Base-by-base conservation (phyloP, 106 monocot genomes). In the Iris macrosiphon region DNA sequence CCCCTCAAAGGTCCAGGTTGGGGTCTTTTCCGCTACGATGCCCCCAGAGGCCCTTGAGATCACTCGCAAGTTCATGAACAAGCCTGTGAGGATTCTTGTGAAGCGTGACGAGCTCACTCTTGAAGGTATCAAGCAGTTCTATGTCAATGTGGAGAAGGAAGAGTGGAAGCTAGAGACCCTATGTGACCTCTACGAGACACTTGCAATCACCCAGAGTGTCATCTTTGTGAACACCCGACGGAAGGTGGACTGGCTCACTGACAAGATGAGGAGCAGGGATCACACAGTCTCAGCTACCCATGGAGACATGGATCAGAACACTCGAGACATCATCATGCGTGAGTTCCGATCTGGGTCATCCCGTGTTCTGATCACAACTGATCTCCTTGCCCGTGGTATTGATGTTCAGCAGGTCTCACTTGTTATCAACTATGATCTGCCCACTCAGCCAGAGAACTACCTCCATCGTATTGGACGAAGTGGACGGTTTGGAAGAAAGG, bases 261-360 rank as follows among this genome's bases (percentile, higher is more conserved):
- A 79, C 54, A 74, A 79, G 40, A 63, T 79, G 68, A 51, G 69
- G 32, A 49, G 73, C 58, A 58, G 65, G 4, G 79, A 73, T 17
- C 73, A 74, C 46, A 68, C 70, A 1, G 77, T 70, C 12, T 70
- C 79, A 3, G 85, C 85, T 42, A 85, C 85, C 22, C 81, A 81
- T 14, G 81, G 81, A 1, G 82, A 82, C 71, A 77, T 77, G 73
- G 67, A 73, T 33, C 73, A 73, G 64, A 72, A 73, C 9, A 46
- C 62, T 7, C 35, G 79, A 13, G 79, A 79, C 34, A 68, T 72
- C 42, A 73, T 73, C 30, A 74, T 79, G 73, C 40, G 69, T 2
- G 74, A 69, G 39, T 74, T 78, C 30, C 38, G 65, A 15, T 72
- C 77, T 18, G 71, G 71, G 5, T 61, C 65, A 25, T 71, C 70